Base-by-base conservation (phyloP, 805 yeast genomes). In the Wickerhamiella alocasiicola region DNA sequence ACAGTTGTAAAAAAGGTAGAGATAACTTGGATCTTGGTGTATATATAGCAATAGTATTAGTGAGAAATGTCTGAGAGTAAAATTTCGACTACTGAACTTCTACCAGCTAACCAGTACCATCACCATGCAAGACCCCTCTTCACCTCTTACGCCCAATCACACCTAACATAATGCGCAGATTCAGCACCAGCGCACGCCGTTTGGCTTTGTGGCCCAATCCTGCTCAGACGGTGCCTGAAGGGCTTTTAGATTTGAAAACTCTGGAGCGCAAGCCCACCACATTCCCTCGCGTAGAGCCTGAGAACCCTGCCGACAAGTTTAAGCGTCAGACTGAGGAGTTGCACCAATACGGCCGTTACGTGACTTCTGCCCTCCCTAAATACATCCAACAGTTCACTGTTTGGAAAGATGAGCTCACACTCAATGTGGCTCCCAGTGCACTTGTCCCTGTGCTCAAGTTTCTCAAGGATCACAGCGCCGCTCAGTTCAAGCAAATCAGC, bases 351-450 rank as follows among this genome's bases (percentile, higher is more conserved):
- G 94, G 94, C 20, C 70, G 73, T 42, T 83, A 83, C 56, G 59
- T 83, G 49, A 78, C 79, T 70, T 70, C 82, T 6, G 72, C 81
- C 47, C 56, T 83, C 63, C 94, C 94, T 36, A 83, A 81, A 60
- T 81, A 65, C 55, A 70, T 83, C 47, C 93, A 83, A 64, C 79
- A 79, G 59, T 83, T 81, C 53, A 68, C 82, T 5, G 94, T 83
- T 36, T 83, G 94, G 94, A 83, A 83, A 62, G 93, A 83, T 57
- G 94, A 83, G 63, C 71, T 83, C 58, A 72, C 78, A 32, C 60
- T 83, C 39, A 77, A 75, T 59, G 73, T 79, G 45, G 80, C 84
- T 2, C 94, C 94, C 33, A 62, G 71, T 18, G 87, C 84, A 5
- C 59, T 83, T 42, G 66, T 74, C 49, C 91, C 84, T n/a, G 75